These are phyloP conservation scores for Macadamia tetraphylla DNA, from an alignment of 164 flowering plant species.

Conservation along the genomic window DNA sequence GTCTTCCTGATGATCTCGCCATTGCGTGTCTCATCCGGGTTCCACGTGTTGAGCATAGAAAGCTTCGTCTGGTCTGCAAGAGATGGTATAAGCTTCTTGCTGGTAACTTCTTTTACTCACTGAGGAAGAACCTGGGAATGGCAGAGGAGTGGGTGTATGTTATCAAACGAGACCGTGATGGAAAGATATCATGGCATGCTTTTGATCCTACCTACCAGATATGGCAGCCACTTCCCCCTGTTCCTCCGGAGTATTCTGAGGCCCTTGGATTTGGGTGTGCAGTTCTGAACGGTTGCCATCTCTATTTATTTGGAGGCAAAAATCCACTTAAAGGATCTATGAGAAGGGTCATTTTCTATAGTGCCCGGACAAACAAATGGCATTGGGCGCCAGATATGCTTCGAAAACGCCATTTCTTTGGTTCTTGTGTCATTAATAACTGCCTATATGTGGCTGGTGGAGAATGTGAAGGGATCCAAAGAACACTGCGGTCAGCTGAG, in stretches of 20 bases:
- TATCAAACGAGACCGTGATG: slow-evolving; percentile 89
- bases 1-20: slow-evolving; percentile 97
- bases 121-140: slow-evolving; percentile 74
- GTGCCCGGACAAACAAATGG: slow-evolving; percentile 92
- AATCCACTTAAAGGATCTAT: slow-evolving; percentile 85
- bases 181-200: slow-evolving; percentile 91
- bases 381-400: slow-evolving; percentile 93
- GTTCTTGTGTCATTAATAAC: slow-evolving; percentile 88
- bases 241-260: slow-evolving; percentile 77
- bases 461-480: slow-evolving; percentile 85
- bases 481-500: slow-evolving; percentile 90
- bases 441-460: slow-evolving; percentile 96
- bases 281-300: slow-evolving; percentile 83
- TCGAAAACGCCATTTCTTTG: slow-evolving; percentile 83
- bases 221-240: slow-evolving; percentile 96
- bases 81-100: slow-evolving; percentile 81
- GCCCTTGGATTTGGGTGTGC: slow-evolving; percentile 95
- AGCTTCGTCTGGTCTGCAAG: slow-evolving; percentile 89
- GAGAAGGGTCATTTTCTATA: slow-evolving; percentile 84
- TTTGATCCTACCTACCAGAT: slow-evolving; percentile 82
- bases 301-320: slow-evolving; percentile 89
- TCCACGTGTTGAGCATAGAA: slow-evolving; percentile 84
- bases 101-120: slow-evolving; percentile 82
- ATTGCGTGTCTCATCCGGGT: slow-evolving; percentile 90
- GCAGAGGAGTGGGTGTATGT: slow-evolving; percentile 98